phyloP scores from a whole-genome alignment of 371 early-diverging fungal species.

The Coemansia sp. region DNA sequence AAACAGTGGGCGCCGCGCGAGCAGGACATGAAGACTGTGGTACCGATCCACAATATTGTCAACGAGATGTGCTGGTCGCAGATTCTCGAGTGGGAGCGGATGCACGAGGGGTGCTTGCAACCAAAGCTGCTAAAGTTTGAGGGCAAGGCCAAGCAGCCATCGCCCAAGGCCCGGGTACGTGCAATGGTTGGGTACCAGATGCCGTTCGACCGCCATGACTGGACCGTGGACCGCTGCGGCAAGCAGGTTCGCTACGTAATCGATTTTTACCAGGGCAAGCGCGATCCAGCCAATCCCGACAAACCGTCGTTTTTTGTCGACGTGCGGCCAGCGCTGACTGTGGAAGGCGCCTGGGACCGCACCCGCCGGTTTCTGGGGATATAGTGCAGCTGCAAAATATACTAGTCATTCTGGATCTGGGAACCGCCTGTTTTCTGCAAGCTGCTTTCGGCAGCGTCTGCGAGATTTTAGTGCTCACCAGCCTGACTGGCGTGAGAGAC shows the following conservation, averaged over 20 bases:
- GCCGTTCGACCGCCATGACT: constrained; percentile 98
- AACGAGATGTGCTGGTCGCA: constrained; percentile 92
- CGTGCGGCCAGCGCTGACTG: constrained; percentile 78
- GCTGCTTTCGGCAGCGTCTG: too few relatives aligned
- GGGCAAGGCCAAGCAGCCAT: constrained; percentile 81
- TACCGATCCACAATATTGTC: constrained; percentile 85
- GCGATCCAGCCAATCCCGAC: constrained; percentile 54
- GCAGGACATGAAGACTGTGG: constrained; percentile 71
- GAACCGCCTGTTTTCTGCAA: too few relatives aligned
- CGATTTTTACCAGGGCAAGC: constrained; percentile 82
- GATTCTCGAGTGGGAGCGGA: constrained; percentile 86
- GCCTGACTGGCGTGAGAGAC: too few relatives aligned
- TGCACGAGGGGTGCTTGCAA: constrained; percentile 37
- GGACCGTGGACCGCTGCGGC: constrained; percentile 95
- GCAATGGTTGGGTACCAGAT: constrained; percentile 70
- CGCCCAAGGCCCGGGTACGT: constrained; percentile 78
- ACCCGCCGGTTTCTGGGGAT: constrained; percentile 28
- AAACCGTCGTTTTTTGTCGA: constrained; percentile 80
- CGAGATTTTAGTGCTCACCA: too few relatives aligned
- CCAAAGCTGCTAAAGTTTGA: constrained; percentile 81
- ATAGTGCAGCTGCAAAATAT: too few relatives aligned
- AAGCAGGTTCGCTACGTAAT: constrained; percentile 89
- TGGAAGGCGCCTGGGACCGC: constrained; percentile 60
- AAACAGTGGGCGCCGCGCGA: constrained; percentile 82
- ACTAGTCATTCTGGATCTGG: too few relatives aligned